phyloP scores from a whole-genome alignment of 306 rosid genomes.

The Mimosa pudica region DNA sequence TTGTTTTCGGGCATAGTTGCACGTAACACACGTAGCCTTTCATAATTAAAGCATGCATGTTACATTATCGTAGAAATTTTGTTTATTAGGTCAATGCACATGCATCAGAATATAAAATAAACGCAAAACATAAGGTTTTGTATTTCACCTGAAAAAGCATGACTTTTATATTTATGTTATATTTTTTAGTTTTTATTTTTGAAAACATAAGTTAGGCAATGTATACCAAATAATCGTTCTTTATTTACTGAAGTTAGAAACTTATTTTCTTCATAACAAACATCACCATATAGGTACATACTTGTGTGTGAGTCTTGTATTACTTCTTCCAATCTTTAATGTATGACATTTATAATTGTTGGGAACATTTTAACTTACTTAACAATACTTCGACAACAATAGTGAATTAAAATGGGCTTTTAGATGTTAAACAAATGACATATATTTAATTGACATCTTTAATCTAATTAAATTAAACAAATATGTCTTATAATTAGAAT shows the following conservation, averaged over 20 bases:
- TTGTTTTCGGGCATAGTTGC: neutral
- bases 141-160: neutral
- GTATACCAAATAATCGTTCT: neutral
- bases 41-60: neutral
- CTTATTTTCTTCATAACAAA: neutral
- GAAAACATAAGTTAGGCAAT: neutral
- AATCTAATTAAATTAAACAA: too few species aligned
- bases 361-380: too few species aligned
- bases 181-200: neutral
- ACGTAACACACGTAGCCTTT: neutral
- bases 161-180: neutral
- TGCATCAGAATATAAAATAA: neutral
- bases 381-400: too few species aligned
- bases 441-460: too few species aligned
- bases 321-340: too few species aligned
- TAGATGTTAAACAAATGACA: too few species aligned
- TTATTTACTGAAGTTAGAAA: neutral
- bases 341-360: too few species aligned
- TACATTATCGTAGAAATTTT: neutral
- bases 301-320: too few species aligned
- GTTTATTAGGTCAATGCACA: neutral
- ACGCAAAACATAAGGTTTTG: neutral
- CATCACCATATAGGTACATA: neutral
- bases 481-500: too few species aligned
- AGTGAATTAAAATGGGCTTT: too few species aligned